phyloP scores from a whole-genome alignment of 805 yeast genomes.

The Kodamaea laetipori region DNA sequence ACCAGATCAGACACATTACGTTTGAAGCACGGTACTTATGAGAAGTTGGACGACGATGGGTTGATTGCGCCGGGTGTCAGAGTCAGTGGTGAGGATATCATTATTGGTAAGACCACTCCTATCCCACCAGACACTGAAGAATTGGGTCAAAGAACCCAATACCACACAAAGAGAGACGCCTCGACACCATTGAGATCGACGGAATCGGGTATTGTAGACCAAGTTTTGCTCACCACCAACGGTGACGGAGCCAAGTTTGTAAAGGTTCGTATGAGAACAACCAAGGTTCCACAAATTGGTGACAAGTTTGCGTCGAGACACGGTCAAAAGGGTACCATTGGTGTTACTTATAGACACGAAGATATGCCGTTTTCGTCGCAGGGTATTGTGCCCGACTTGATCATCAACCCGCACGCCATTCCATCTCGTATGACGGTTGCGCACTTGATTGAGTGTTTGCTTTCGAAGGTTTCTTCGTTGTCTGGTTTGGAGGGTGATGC shows the following conservation, averaged over 20 bases:
- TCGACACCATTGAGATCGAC: conserved; percentile 96
- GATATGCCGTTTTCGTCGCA: conserved; percentile 98
- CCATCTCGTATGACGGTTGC: conserved; percentile 99
- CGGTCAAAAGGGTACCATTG: conserved; percentile 99
- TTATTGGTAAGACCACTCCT: conserved; percentile 98
- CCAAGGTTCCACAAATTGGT: conserved; percentile 98
- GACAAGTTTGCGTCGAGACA: conserved; percentile 99
- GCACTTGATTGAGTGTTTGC: conserved; percentile 95
- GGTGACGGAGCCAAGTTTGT: conserved; percentile 98
- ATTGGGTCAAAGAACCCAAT: conserved; percentile 96
- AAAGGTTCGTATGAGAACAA: conserved; percentile 98
- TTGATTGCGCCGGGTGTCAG: conserved; percentile 97
- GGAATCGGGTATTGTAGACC: conserved; percentile 98
- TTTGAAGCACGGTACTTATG: conserved; percentile 97
- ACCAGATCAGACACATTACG: conserved; percentile 91
- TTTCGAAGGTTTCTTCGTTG: conserved; percentile 91
- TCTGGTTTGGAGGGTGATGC: conserved; percentile 99
- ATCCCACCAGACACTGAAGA: conserved; percentile 99
- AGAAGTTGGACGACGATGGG: conserved; percentile 97
- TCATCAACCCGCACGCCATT: conserved; percentile 98
- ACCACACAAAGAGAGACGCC: conserved; percentile 98
- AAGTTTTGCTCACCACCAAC: conserved; percentile 92
- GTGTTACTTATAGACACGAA: conserved; percentile 97
- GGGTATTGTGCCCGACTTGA: conserved; percentile 96
- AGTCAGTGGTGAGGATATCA: conserved; percentile 98